Evolutionary conservation across 805 yeast genomes (phyloP), one percentile per base, ranked within the genome.

Genomic region (Candida sakaeoensis): DNA sequence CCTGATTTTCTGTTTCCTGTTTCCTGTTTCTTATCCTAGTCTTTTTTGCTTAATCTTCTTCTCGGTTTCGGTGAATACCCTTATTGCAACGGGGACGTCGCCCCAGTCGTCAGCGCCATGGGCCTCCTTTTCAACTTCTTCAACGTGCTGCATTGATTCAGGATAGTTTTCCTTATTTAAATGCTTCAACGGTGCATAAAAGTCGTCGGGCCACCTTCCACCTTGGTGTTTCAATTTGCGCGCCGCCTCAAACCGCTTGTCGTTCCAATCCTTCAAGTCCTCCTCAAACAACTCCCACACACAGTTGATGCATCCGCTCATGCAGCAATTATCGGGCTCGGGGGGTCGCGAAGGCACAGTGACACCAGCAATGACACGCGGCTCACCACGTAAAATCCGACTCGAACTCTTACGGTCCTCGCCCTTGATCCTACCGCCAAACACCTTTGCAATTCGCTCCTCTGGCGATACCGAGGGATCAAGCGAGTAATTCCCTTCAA

Each of bases 291-390:
- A 65, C 52, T 90, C 96, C 98, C 98, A 93, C 2, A 91, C 98
- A 60, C 99, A 91, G 61, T 91, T 89, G 22, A 87, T 80, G 60
- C 99, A 91, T 1, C 99, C 99, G 42, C 93, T 82, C 95, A 89
- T 89, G 61, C 99, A 91, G 60, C 99, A 91, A 59, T 91, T 89
- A 51, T 90, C 95, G 1, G 98, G 98, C 50, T 87, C 96, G 4
- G 64, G 68, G 0, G 99, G 98, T 55, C 73, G 75, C n/a, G 75
- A 78, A 2, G 96, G 96, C 0, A 91, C 95, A 6, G 56, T 58
- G 0, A 93, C 68, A 0, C 97, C 97, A 1, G 62, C 71, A 5
- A 69, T 61, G 8, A 53, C 45, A 27, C 53, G 52, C 0, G 73
- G 63, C 34, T 68, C 58, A 4, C 71, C 72, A 42, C 67, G 43